Conservation (phyloP, 2,329 filamentous ascomycete genomes). For the Diaporthe citri region DNA sequence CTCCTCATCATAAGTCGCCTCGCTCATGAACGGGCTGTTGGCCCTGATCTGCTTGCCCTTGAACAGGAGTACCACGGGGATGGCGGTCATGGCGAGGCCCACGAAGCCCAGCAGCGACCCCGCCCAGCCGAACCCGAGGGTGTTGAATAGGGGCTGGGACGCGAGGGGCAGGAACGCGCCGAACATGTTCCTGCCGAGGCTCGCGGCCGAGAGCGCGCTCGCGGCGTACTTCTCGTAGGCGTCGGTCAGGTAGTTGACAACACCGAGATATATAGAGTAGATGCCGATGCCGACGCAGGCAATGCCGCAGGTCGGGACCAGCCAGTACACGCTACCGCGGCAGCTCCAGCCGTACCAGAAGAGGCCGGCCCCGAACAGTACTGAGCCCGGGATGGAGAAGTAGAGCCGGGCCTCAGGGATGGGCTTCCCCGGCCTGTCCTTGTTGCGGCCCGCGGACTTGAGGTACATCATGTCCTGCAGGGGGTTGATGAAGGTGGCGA, state of each 20-base stretch:
- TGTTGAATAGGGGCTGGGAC: conserved; percentile 65
- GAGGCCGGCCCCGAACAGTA: conserved; percentile 72
- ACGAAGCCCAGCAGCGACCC: conserved; percentile 75
- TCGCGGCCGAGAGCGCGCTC: conserved; percentile 75
- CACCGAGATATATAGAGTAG: conserved; percentile 76
- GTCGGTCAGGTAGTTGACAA: conserved; percentile 78
- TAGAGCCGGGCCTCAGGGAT: conserved; percentile 73
- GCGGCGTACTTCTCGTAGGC: conserved; percentile 76
- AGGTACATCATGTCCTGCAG: conserved; percentile 45
- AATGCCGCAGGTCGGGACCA: conserved; percentile 72
- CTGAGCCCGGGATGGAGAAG: conserved; percentile 72
- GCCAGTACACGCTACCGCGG: conserved; percentile 67
- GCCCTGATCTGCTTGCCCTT: conserved; percentile 73
- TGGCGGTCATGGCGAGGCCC: conserved; percentile 68
- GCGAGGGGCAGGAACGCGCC: conserved; percentile 61
- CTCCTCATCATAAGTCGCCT: conserved; percentile 33
- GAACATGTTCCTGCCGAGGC: conserved; percentile 75
- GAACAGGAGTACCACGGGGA: conserved; percentile 76
- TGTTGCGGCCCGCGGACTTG: conserved; percentile 58
- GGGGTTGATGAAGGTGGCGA: conserved; percentile 70
- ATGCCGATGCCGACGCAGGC: conserved; percentile 74
- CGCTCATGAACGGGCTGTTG: conserved; percentile 70
- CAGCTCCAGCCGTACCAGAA: conserved; percentile 80
- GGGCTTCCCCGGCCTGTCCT: conserved; percentile 47
- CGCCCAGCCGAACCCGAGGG: conserved; percentile 57